These are phyloP conservation scores for Eremothecium coryli DNA, from an alignment of 1,139 yeast genomes.

Conservation along the genomic window DNA sequence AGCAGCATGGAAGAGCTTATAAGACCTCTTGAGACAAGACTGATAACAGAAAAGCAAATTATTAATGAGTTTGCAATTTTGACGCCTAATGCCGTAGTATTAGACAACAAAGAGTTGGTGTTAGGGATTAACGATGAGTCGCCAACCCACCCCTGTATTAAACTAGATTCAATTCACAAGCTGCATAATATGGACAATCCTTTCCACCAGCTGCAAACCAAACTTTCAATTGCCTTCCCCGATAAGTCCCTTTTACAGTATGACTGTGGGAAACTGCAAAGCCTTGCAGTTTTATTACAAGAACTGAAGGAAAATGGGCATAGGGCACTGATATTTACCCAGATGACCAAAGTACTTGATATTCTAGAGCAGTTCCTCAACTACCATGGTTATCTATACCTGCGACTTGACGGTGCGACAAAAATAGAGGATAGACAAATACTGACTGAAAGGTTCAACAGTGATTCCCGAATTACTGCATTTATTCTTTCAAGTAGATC, in stretches of 20 bases:
- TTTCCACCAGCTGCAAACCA: constrained; percentile 77
- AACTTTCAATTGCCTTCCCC: constrained; percentile 89
- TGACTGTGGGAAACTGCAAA: constrained; percentile 95
- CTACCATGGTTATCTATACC: constrained; percentile 86
- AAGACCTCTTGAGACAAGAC: constrained; percentile 31
- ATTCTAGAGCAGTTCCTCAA: constrained; percentile 87
- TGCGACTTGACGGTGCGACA: constrained; percentile 96
- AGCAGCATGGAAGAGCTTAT: constrained; percentile 11
- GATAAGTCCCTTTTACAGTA: constrained; percentile 85
- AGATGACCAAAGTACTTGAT: constrained; percentile 95
- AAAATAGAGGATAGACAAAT: constrained; percentile 94
- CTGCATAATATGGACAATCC: constrained; percentile 46
- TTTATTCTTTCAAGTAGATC: constrained; percentile 92
- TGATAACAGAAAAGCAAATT: constrained; percentile 36
- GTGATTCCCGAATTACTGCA: constrained; percentile 78
- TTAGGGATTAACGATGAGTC: constrained; percentile 24
- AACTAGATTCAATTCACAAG: constrained; percentile 34
- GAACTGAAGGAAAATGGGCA: constrained; percentile 80
- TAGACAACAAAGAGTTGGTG: constrained; percentile 58
- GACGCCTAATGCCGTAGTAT: constrained; percentile 77
- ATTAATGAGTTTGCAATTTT: constrained; percentile 76
- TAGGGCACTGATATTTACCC: constrained; percentile 91
- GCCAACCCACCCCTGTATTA: constrained; percentile 20
- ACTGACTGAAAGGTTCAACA: constrained; percentile 84
- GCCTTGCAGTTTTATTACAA: constrained; percentile 63